These are phyloP conservation scores for Phytomonas sp. DNA, from an alignment of 208 protist species.

Conservation along the genomic window DNA sequence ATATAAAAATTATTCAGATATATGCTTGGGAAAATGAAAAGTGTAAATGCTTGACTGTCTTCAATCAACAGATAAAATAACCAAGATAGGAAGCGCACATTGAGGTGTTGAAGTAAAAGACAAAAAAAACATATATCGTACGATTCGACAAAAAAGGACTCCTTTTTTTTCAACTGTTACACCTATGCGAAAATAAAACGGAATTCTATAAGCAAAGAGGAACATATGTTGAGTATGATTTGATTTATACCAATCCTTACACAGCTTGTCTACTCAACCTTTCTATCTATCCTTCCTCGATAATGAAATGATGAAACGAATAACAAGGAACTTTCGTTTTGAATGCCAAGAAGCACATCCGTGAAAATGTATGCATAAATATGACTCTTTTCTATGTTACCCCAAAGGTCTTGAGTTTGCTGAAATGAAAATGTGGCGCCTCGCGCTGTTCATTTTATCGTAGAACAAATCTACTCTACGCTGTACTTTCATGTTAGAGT, in stretches of 20 bases:
- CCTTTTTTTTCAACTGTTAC: neutral
- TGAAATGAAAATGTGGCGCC: neutral
- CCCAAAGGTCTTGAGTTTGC: neutral
- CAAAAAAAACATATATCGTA: neutral
- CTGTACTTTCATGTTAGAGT: neutral
- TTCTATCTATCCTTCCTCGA: neutral
- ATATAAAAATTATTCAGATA: conserved; percentile 14
- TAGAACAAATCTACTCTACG: neutral
- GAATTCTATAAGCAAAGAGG: conserved; percentile 4
- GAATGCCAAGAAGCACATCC: neutral
- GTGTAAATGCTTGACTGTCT: neutral
- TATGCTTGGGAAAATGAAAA: conserved; percentile 9
- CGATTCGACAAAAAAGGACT: conserved; percentile 6
- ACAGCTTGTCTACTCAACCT: neutral
- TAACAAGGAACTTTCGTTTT: neutral
- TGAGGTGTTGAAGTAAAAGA: neutral
- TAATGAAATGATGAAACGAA: neutral
- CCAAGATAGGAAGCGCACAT: neutral
- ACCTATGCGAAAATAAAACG: neutral
- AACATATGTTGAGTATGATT: neutral
- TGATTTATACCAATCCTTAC: neutral
- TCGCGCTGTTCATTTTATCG: neutral
- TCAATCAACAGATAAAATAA: neutral
- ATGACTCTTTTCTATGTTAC: neutral
- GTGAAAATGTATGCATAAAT: neutral